phyloP scores from a whole-genome alignment of 768 basidiomycete genomes.

The Crassisporium funariophilum region DNA sequence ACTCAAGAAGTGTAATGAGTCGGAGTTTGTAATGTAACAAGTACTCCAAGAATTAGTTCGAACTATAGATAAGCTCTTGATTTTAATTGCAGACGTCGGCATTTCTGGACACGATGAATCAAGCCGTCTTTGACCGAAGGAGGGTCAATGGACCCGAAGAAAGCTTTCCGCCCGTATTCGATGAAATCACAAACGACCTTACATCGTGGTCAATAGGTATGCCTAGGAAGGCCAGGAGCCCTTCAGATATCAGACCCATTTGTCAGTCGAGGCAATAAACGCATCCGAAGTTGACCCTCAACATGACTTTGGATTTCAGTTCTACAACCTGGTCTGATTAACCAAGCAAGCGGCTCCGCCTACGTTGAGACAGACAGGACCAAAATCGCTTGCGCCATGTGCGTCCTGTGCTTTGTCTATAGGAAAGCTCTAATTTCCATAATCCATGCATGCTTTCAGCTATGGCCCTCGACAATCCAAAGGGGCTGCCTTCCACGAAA shows the following conservation, averaged over 20 bases:
- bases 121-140: constrained; percentile 75
- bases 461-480: constrained; percentile 88
- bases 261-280: constrained; percentile 52
- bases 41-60: constrained; percentile 4
- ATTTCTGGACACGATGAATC: constrained; percentile 44
- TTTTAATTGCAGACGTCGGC: neutral
- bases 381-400: constrained; percentile 98
- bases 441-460: constrained; percentile 41
- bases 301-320: constrained; percentile 48
- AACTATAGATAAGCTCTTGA: constrained; percentile 5
- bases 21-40: constrained; percentile 36
- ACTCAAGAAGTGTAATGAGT: constrained; percentile 23
- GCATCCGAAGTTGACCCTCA: constrained; percentile 6
- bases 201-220: constrained; percentile 34
- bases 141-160: constrained; percentile 91
- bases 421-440: constrained; percentile 8
- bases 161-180: constrained; percentile 67
- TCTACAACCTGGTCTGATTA: constrained; percentile 86
- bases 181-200: constrained; percentile 36
- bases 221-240: constrained; percentile 51
- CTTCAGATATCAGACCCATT: constrained; percentile 78
- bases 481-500: constrained; percentile 80
- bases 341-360: constrained; percentile 93
- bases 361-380: constrained; percentile 92
- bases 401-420: constrained; percentile 30